Conservation (phyloP, 495 filamentous ascomycete species). For the Collariella sp. region DNA sequence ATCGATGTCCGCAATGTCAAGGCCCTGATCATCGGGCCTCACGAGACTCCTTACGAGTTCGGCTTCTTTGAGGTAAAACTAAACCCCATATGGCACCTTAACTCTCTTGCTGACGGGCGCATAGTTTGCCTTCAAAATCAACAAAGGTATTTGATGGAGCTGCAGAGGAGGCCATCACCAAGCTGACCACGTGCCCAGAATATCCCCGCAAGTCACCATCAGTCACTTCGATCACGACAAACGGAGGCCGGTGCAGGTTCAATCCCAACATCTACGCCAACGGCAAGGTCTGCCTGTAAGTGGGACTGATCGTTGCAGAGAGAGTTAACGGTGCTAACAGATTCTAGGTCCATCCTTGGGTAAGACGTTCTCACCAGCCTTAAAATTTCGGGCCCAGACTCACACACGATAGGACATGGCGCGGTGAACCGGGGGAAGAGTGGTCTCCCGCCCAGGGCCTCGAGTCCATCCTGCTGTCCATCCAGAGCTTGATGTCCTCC, state of each 20-base stretch:
- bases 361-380: constrained; percentile 32
- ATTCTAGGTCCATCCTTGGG: constrained; percentile 78
- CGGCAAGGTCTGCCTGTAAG: constrained; percentile 88
- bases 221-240: constrained; percentile 75
- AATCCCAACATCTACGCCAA: constrained; percentile 93
- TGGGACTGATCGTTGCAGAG: background rate
- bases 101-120: constrained; percentile 17
- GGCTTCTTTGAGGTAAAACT: constrained; percentile 80
- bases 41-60: constrained; percentile 92
- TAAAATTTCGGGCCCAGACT: constrained; percentile 12
- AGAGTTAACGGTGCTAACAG: constrained; percentile 10
- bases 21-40: constrained; percentile 85
- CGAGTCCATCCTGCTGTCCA: constrained; percentile 89
- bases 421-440: constrained; percentile 77
- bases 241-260: constrained; percentile 77
- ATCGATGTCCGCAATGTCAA: constrained; percentile 80
- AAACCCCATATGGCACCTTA: background rate
- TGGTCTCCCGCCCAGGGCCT: constrained; percentile 95
- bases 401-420: constrained; percentile 69
- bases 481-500: constrained; percentile 87
- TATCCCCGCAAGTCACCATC: constrained; percentile 77
- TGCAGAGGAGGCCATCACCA: background rate
- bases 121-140: constrained; percentile 59
- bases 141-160: constrained; percentile 43
- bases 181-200: constrained; percentile 40